Evolutionary conservation across 345 rosid genomes (phyloP).

Genomic region (Bruguiera gymnorhiza): DNA sequence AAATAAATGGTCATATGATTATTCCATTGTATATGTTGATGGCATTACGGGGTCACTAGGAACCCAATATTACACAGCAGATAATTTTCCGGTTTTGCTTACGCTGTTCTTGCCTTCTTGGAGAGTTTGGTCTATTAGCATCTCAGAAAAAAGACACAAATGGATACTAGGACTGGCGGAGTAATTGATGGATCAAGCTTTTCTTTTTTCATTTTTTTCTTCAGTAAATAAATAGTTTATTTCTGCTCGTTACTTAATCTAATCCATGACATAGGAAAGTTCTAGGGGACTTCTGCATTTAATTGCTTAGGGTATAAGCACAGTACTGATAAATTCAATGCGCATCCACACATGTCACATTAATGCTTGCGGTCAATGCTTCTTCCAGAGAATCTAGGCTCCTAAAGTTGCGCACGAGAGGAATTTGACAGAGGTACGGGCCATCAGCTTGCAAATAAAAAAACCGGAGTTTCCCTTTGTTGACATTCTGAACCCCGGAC

Average conservation of each 20-base stretch:
- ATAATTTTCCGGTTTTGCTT: too few species aligned
- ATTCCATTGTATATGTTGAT: neutral
- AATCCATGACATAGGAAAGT: too few species aligned
- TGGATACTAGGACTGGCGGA: neutral
- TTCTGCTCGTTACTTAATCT: too few species aligned
- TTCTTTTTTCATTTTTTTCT: neutral
- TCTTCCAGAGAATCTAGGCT: neutral
- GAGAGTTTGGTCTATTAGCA: too few species aligned
- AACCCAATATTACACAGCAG: neutral
- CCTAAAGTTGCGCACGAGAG: neutral
- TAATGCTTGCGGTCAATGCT: neutral
- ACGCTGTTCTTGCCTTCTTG: too few species aligned
- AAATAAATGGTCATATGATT: constrained; percentile 3
- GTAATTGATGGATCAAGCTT: neutral
- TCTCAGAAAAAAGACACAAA: neutral
- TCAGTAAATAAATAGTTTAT: neutral
- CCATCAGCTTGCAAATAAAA: constrained; percentile 15
- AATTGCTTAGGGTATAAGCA: too few species aligned
- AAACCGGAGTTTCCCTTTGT: too few species aligned
- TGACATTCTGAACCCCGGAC: too few species aligned
- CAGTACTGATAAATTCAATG: too few species aligned
- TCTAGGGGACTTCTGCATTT: too few species aligned
- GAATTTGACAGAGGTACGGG: neutral
- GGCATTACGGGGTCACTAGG: neutral
- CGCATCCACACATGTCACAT: neutral